Base-by-base conservation (phyloP, 2,329 filamentous ascomycete genomes). In the Cytospora leucostoma region DNA sequence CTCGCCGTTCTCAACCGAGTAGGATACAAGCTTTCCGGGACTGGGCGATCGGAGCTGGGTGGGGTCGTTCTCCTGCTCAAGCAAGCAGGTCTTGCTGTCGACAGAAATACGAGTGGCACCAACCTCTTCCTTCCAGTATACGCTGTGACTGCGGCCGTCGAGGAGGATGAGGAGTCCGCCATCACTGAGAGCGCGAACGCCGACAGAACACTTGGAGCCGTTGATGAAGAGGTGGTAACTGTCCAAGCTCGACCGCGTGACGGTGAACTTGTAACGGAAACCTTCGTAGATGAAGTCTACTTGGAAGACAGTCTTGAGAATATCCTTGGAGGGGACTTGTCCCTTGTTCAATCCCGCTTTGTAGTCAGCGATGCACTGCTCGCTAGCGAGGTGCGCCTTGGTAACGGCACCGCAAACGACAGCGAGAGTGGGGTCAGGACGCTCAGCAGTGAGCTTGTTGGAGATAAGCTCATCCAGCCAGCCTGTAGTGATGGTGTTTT, bases 101-200 rank as follows among this genome's bases (percentile, higher is more conserved):
- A 99, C 93, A 35, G 93, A 97, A 70, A 99, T 80, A 75, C 95
- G 93, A 58, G 95, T 97, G 44, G 94, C 95, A 63, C 93, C 93
- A 54, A 96, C 92, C 77, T 99, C 95, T 74, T 99, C 95, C 80
- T 98, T 98, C 95, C 95, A 99, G 87, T 99, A 99, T 66, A 98
- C 88, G 74, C 95, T 99, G 87, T 99, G 95, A 70, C 92, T 96
- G 77, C 92, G 92, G 66, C 95, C 95, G 72, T 90, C 89, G 51
- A 99, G 87, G 21, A 99, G 86, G 67, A 99, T 87, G 62, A 99
- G 84, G 12, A 99, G 86, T 76, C 95, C 95, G 76, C 95, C 95
- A 71, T 99, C 95, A 68, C 92, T 93, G 68, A 99, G 86, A 56
- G 93, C 90, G 71, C 95, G 91, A 61, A 99, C 91, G 72, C 94